Evolutionary conservation across 805 yeast genomes (phyloP).

Genomic region (Candida nitratophila): DNA sequence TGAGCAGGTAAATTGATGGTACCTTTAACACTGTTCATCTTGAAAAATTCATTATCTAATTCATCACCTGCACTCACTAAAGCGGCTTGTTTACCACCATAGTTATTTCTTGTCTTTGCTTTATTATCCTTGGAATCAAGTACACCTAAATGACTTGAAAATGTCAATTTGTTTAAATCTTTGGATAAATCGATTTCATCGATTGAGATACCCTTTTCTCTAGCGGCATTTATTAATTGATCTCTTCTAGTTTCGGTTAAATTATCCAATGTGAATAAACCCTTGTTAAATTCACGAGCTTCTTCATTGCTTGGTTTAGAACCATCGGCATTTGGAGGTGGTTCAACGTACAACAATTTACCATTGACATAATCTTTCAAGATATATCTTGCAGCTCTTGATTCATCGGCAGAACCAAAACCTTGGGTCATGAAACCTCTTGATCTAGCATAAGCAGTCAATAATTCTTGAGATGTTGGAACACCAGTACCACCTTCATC

Average conservation of each 20-base stretch:
- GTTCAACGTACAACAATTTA: constrained; percentile 72
- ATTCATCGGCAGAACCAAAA: constrained; percentile 93
- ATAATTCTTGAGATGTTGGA: constrained; percentile 84
- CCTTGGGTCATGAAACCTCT: constrained; percentile 98
- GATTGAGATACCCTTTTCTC: constrained; percentile 40
- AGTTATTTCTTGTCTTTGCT: constrained; percentile 47
- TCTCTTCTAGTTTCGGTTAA: constrained; percentile 68
- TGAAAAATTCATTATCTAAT: constrained; percentile 80
- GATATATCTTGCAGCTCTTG: constrained; percentile 87
- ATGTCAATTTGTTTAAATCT: constrained; percentile 67
- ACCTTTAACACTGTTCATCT: constrained; percentile 58
- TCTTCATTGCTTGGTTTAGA: constrained; percentile 46
- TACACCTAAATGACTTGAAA: constrained; percentile 67
- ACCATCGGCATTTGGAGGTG: constrained; percentile 76
- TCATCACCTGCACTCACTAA: constrained; percentile 73
- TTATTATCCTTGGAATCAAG: constrained; percentile 28
- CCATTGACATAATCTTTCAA: constrained; percentile 95
- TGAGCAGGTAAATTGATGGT: constrained; percentile 71
- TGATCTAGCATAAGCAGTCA: constrained; percentile 90
- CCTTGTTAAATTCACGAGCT: constrained; percentile 61
- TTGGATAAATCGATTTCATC: constrained; percentile 56
- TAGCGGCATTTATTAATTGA: constrained; percentile 62
- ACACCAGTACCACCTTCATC: constrained; percentile 88
- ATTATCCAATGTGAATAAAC: constrained; percentile 56
- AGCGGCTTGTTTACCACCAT: constrained; percentile 82